Base-by-base conservation (phyloP, 495 filamentous ascomycete genomes). In the Hapsidospora chrysogenum region DNA sequence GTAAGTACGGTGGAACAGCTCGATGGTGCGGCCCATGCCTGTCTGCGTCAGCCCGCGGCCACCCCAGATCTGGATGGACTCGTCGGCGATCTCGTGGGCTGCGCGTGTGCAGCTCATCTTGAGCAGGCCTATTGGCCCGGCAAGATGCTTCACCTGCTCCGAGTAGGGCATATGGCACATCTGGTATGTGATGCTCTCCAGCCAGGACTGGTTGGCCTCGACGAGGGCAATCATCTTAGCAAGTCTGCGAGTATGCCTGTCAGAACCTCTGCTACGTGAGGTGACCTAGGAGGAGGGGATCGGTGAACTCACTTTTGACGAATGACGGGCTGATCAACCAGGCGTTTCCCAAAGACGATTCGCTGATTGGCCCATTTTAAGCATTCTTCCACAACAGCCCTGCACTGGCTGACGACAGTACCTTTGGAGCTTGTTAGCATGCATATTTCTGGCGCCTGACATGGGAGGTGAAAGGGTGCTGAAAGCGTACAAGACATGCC, bases 351-450 rank as follows among this genome's bases (percentile, higher is more conserved):
- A 50, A 87, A 89, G 41, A 92, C 81, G n/a, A 85, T 62, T 25
- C 84, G 74, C 56, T 92, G 84, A 60, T 86, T 83, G 39, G 75
- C 70, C 82, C 84, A 92, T 50, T 89, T 89, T 40, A 92, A 58
- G 46, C 77, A 87, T 48, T 92, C 84, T 45, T 89, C 82, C 3
- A 83, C 76, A 1, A 89, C 66, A 0, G 72, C 64, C 38, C 78
- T 70, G 31, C 63, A 72, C 53, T 64, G 61, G 17, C 78, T 74
- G 40, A 77, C 68, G 0, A 77, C 29, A 18, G 2, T 18, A n/a
- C n/a, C n/a, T n/a, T n/a, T n/a, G n/a, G n/a, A n/a, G n/a, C 38
- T 49, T 40, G 41, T 44, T 40, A 43, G 48, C 29, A 33, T 9
- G 42, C 30, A 17, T 26, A 17, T 41, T 32, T 41, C 4, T 11